Percentiles rank a stretch among this genome's conserved stretches.
Evolutionary conservation across 108 stramenopile genomes (phyloP).

Genomic region (Pseudonitzschia multiseries): DNA sequence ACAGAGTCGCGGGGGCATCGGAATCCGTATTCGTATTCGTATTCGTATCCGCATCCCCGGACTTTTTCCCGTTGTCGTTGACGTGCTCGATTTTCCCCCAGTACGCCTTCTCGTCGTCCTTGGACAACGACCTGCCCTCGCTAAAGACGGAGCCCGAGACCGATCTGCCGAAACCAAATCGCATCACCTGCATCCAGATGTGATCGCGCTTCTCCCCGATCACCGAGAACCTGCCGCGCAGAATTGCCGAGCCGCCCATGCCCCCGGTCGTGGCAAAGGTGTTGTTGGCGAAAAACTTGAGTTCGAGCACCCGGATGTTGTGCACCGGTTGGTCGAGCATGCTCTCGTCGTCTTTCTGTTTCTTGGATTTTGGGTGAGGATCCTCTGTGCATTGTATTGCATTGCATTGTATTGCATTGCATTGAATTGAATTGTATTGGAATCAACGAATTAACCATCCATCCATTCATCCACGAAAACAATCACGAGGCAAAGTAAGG

Average conservation of each 20-base stretch:
- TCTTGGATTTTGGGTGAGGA: slow-evolving; percentile 37
- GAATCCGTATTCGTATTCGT: slow-evolving; percentile 34
- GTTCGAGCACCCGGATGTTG: slow-evolving; percentile 57
- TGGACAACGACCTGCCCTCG: slow-evolving; percentile 63
- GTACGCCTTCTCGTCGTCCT: slow-evolving; percentile 72
- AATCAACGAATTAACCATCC: too few species aligned
- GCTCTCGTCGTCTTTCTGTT: slow-evolving; percentile 48
- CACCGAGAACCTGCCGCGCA: slow-evolving; percentile 77
- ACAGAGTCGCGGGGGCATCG: neutral
- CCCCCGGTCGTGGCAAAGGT: slow-evolving; percentile 76
- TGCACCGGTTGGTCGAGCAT: slow-evolving; percentile 39
- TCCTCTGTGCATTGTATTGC: slow-evolving; percentile 22
- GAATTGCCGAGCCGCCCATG: slow-evolving; percentile 56
- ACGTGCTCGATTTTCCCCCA: slow-evolving; percentile 69
- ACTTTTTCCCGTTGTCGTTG: slow-evolving; percentile 16
- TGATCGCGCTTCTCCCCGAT: slow-evolving; percentile 74
- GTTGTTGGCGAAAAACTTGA: slow-evolving; percentile 73
- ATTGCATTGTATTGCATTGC: neutral
- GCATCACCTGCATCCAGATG: slow-evolving; percentile 81
- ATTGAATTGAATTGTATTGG: neutral
- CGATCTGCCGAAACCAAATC: slow-evolving; percentile 81
- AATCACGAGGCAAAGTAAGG: neutral
- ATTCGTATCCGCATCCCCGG: slow-evolving; percentile 33
- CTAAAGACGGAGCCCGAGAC: slow-evolving; percentile 78
- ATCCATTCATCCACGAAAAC: too few species aligned